Evolutionary conservation across 768 basidiomycete genomes (phyloP), one percentile per base, ranked within the genome.

Genomic region (Nidularia pulvinata): DNA sequence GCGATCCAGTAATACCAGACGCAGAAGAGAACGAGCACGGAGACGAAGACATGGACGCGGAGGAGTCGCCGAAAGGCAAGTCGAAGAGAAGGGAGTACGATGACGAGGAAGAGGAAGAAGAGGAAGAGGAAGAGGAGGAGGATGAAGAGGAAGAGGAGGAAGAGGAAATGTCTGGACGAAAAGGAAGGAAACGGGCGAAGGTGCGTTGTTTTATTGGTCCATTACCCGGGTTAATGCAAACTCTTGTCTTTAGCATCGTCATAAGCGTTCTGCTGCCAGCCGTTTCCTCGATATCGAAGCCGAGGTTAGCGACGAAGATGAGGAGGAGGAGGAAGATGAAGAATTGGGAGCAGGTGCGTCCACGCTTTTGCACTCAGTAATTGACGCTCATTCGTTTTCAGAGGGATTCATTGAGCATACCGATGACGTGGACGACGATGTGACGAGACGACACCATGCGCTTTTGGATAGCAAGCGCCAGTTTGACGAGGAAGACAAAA

Each of bases 221-320:
- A 13, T 42, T 9, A 32, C 53, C 33, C 35, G 3, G 44, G 51
- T 52, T 14, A 56, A 56, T 37, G 52, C 19, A 52, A 57, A 49
- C 43, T 42, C 33, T 47, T 51, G 30, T 19, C 43, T 35, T 48
- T 55, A 86, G 84, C 85, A 81, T 55, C 82, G 85, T 55, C 88
- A 89, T 67, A 88, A 82, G 69, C 82, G 83, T 48, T 71, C 73
- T 51, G 75, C 79, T 14, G 80, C 83, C 25, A 90, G 84, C 66
- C 86, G 88, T 58, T 99, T 95, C 86, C 77, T 98, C 60, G 97
- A 98, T 83, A 81, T 95, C 53, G 93, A 96, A 73, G 95, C 94
- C 51, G 93, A 94, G 66, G 95, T 96, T 16, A 94, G 94, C 60
- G 95, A 97, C 33, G 97, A 98, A 16, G 97, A 98, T 3, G 96